Evolutionary conservation across 1,139 yeast genomes (phyloP).

Genomic region (Wickerhamomyces sp.): DNA sequence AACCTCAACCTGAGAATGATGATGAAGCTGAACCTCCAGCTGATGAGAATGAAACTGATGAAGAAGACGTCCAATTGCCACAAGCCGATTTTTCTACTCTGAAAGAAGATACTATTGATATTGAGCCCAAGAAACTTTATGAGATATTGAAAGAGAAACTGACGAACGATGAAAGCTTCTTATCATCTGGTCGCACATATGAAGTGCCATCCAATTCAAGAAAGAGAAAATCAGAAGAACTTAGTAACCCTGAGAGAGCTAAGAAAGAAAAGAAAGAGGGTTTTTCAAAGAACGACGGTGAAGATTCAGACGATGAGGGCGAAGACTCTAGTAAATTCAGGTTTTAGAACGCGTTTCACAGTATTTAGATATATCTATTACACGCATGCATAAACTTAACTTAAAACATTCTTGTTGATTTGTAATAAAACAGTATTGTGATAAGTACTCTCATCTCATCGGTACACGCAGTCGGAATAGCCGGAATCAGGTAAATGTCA

Average conservation of each 20-base stretch:
- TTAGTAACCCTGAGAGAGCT: constrained; percentile 10
- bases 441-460: too few relatives aligned
- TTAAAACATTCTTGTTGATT: too few relatives aligned
- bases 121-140: constrained; percentile 32
- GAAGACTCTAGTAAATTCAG: constrained; percentile 25
- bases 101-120: constrained; percentile 10
- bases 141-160: constrained; percentile 36
- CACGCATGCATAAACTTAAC: too few relatives aligned
- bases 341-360: constrained; percentile 17
- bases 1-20: constrained; percentile 8
- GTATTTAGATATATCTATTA: too few relatives aligned
- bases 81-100: constrained; percentile 14
- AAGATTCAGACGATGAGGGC: constrained; percentile 18
- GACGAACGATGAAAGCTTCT: constrained; percentile 22
- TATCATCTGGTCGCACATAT: constrained; percentile 27
- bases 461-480: too few relatives aligned
- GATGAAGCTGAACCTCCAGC: constrained; percentile 3
- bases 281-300: constrained; percentile 2
- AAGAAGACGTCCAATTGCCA: constrained; percentile 20
- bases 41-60: constrained; percentile 13
- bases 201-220: constrained; percentile 20
- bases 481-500: too few relatives aligned
- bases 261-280: constrained; percentile 3
- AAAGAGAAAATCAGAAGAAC: constrained; percentile 4
- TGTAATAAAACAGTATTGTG: too few relatives aligned